These are phyloP conservation scores for Casuarina glauca DNA, from an alignment of 306 rosid genomes.

Conservation along the genomic window DNA sequence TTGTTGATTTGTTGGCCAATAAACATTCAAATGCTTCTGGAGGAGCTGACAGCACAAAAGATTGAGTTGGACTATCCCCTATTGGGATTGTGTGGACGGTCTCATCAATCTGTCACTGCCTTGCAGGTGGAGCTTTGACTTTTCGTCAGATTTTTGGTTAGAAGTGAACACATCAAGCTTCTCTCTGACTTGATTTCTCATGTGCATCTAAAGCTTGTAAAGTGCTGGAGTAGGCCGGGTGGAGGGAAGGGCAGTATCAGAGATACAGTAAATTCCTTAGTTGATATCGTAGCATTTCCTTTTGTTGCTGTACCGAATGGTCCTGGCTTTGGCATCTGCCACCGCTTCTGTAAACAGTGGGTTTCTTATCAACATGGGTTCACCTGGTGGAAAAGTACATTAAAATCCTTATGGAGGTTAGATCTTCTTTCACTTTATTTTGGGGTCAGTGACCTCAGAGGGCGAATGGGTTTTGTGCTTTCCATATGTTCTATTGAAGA, in stretches of 20 bases:
- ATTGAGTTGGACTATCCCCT: slow-evolving; percentile 79
- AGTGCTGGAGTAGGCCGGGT: slow-evolving; percentile 83
- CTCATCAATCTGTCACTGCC: slow-evolving; percentile 79
- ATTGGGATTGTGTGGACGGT: slow-evolving; percentile 77
- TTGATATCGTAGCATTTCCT: slow-evolving; percentile 91
- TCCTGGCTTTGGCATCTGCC: slow-evolving; percentile 75
- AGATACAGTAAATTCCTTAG: slow-evolving; percentile 59
- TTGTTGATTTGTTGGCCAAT: slow-evolving; percentile 61
- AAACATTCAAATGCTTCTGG: slow-evolving; percentile 42
- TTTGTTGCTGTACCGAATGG: slow-evolving; percentile 89
- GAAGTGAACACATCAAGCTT: slow-evolving; percentile 67
- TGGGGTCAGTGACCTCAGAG: slow-evolving; percentile 13
- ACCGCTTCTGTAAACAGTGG: slow-evolving; percentile 89
- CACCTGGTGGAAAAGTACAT: slow-evolving; percentile 87
- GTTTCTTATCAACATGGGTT: slow-evolving; percentile 76
- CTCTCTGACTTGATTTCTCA: slow-evolving; percentile 66
- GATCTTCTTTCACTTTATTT: slow-evolving; percentile 26
- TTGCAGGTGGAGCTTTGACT: slow-evolving; percentile 71
- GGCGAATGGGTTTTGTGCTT: background rate
- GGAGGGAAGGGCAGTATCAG: slow-evolving; percentile 79
- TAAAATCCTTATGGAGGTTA: too few species aligned
- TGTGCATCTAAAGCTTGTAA: slow-evolving; percentile 69
- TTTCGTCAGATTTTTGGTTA: slow-evolving; percentile 73
- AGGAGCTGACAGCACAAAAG: slow-evolving; percentile 43
- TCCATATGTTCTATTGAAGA: too few species aligned